Evolutionary conservation across 2,329 filamentous ascomycete genomes (phyloP).

Genomic region (Lecanicillium sp.): DNA sequence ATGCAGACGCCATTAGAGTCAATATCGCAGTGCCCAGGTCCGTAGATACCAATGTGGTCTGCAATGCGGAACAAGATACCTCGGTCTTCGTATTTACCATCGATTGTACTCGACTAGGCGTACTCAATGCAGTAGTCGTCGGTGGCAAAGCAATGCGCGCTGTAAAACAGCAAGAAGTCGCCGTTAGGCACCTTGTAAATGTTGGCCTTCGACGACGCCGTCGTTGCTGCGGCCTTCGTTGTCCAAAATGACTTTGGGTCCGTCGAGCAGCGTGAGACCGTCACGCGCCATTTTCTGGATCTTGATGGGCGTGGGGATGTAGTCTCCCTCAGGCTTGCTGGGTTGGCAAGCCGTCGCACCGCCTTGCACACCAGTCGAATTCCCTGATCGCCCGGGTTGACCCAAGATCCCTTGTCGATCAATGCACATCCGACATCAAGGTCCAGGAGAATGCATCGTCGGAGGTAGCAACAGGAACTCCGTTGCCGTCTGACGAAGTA

Average conservation of each 20-base stretch:
- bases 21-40: constrained; percentile 12
- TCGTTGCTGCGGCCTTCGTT: constrained; percentile 11
- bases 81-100: constrained; percentile 7
- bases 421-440: background rate
- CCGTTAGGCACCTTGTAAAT: constrained; percentile 11
- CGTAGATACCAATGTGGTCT: constrained; percentile 8
- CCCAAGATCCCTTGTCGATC: constrained; percentile 9
- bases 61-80: constrained; percentile 7
- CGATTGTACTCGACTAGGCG: constrained; percentile 8
- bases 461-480: constrained; percentile 9
- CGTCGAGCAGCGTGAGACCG: constrained; percentile 5
- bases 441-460: constrained; percentile 6
- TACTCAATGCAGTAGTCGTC: constrained; percentile 14
- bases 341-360: constrained; percentile 13
- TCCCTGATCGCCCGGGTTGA: constrained; percentile 7
- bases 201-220: constrained; percentile 10
- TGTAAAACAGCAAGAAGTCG: constrained; percentile 14
- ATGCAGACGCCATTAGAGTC: constrained; percentile 14
- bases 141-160: constrained; percentile 12
- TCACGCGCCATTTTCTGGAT: constrained; percentile 11
- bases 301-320: constrained; percentile 13
- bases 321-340: background rate
- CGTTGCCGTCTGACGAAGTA: constrained; percentile 5
- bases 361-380: constrained; percentile 12
- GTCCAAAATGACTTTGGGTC: constrained; percentile 9